Evolutionary conservation across 257 asterid genomes (phyloP).

Genomic region (Galeopsis tetrahit): DNA sequence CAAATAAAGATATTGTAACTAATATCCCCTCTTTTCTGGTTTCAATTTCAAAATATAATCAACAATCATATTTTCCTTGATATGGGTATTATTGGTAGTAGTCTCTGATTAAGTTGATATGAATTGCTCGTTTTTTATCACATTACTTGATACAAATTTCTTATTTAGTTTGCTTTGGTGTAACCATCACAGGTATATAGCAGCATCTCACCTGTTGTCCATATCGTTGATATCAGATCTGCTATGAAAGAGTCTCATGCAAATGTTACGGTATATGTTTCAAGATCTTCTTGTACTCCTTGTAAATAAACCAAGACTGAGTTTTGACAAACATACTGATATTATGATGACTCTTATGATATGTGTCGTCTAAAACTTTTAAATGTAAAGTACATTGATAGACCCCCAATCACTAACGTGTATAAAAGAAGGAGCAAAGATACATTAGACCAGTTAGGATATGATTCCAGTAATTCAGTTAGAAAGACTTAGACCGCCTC

Average conservation of each 20-base stretch:
- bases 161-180: slow-evolving; percentile 33
- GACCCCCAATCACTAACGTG: no score
- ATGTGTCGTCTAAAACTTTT: slow-evolving; percentile 11
- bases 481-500: no score
- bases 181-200: slow-evolving; percentile 67
- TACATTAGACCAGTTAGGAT: no score
- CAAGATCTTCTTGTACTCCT: slow-evolving; percentile 25
- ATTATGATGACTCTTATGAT: slow-evolving; percentile 15
- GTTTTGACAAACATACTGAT: slow-evolving; percentile 15
- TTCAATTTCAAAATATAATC: background rate
- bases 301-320: slow-evolving; percentile 1
- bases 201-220: slow-evolving; percentile 84
- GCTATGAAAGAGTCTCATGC: slow-evolving; percentile 72
- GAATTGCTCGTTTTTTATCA: slow-evolving; percentile 11
- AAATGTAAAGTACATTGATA: background rate
- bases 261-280: slow-evolving; percentile 75
- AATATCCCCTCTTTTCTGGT: background rate
- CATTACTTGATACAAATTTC: background rate
- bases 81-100: background rate
- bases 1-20: slow-evolving; percentile 2
- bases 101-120: background rate
- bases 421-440: no score
- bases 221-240: slow-evolving; percentile 90
- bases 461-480: no score
- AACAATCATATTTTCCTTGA: background rate